These are phyloP conservation scores for Nymphaea colorata DNA, from an alignment of 164 flowering plant genomes.

Conservation along the genomic window DNA sequence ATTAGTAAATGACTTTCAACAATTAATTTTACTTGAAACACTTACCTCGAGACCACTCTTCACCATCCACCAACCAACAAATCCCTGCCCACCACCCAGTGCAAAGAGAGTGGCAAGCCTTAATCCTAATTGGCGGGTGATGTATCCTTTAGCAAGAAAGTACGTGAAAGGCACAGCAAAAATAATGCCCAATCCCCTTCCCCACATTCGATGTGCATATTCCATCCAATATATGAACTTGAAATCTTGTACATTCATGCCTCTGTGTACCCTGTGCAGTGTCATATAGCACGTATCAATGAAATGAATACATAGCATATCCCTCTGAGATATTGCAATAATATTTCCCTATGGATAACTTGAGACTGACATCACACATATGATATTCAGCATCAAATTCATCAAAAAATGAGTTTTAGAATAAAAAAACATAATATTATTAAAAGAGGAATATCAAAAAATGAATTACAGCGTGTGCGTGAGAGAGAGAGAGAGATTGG, in stretches of 20 bases:
- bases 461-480: too few relatives aligned
- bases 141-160: conserved; percentile 76
- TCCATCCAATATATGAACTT: conserved; percentile 99
- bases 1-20: neutral
- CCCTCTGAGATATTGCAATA: too few relatives aligned
- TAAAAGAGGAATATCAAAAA: too few relatives aligned
- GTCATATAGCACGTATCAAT: neutral
- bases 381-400: too few relatives aligned
- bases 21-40: neutral
- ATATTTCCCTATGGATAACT: too few relatives aligned
- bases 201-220: conserved; percentile 99
- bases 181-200: conserved; percentile 81
- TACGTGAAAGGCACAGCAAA: conserved; percentile 87
- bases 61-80: conserved; percentile 99
- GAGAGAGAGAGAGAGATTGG: too few relatives aligned
- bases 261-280: conserved; percentile 63
- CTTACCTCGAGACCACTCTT: conserved; percentile 88
- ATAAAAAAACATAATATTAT: too few relatives aligned
- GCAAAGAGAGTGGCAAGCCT: conserved; percentile 81
- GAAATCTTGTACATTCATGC: conserved; percentile 84
- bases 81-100: conserved; percentile 96
- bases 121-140: conserved; percentile 60
- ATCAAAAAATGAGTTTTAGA: too few relatives aligned
- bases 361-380: too few relatives aligned
- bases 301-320: too few relatives aligned